Base-by-base conservation (phyloP, 768 basidiomycete genomes). In the Pulveroboletus sp. region DNA sequence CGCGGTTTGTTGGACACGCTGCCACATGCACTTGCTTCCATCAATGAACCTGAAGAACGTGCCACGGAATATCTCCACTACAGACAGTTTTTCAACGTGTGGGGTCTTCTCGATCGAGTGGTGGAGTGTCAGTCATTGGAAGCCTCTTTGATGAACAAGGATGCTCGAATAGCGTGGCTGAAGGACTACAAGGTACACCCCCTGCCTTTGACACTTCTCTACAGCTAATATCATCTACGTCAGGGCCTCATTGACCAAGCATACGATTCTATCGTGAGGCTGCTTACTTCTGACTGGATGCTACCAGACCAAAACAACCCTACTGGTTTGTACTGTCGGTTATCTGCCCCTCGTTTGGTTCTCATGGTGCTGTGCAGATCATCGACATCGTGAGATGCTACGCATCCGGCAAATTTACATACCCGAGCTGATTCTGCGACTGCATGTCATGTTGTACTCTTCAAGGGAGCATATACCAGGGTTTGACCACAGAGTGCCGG, bases 391-490 rank as follows among this genome's bases (percentile, higher is more conserved):
- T 18, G 90, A 94, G 54, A 77, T 95, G 40, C 69, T 79, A 11
- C 81, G 86, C n/a, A 86, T 95, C 45, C 82, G 93, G 37, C 85
- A 93, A 59, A 82, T 94, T 28, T 94, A 86, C 67, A 74, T 96
- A 24, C 95, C 93, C 0, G 93, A 96, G 64, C 76, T 97, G 18
- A 81, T 97, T 57, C 76, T 97, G 55, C 82, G 91, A 18, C 71
- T 98, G 2, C 93, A 97, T 61, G 73, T 78, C 39, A 71, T 86
- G 43, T 70, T 98, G 10, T 77, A 81, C 51, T 69, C 74, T 31
- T 90, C 92, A 6, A 72, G 83, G 8, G 66, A 73, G 9, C 69
- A 80, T 18, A 75, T 92, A 37, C 82, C 85, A 41, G 76, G 79
- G 92, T 88, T 57, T 45, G 83, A 74, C 27, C 27, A n/a, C 36